These are phyloP conservation scores for Cryptosporidium baileyi DNA, from an alignment of 169 alveolate species.

Conservation along the genomic window DNA sequence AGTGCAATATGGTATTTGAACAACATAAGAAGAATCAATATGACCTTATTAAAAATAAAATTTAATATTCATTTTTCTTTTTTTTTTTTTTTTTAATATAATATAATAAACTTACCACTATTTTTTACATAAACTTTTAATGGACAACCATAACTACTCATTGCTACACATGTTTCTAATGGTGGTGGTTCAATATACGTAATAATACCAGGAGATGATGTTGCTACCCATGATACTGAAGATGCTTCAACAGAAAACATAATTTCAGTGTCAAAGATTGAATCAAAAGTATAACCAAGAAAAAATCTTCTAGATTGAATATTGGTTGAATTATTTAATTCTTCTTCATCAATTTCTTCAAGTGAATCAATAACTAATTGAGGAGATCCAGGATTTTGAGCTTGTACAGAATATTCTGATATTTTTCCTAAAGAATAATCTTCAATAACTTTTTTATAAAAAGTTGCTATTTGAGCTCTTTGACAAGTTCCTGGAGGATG, in stretches of 20 bases:
- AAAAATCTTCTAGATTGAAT: constrained; percentile 27
- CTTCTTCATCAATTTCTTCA: background rate
- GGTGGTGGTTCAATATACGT: constrained; percentile 68
- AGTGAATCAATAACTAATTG: constrained; percentile 13
- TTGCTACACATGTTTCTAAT: constrained; percentile 49
- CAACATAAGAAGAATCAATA: constrained; percentile 49
- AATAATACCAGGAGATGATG: constrained; percentile 67
- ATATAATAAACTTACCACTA: constrained; percentile 47
- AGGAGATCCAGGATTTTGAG: constrained; percentile 55
- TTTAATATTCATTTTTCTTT: background rate
- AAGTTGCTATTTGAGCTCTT: constrained; percentile 35
- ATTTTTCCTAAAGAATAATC: constrained; percentile 48
- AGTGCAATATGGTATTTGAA: constrained; percentile 61
- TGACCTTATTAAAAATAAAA: constrained; percentile 3
- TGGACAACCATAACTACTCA: constrained; percentile 59
- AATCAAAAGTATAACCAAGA: constrained; percentile 60
- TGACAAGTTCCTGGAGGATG: constrained; percentile 67
- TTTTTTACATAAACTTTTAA: constrained; percentile 35
- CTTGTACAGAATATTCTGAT: constrained; percentile 36
- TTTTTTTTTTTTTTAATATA: background rate
- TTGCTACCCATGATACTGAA: constrained; percentile 65
- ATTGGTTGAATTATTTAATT: background rate
- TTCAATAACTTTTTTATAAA: constrained; percentile 40
- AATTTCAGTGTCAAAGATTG: constrained; percentile 65
- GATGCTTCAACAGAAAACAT: constrained; percentile 70